Evolutionary conservation across 2,329 filamentous ascomycete genomes (phyloP).

Genomic region (Colletotrichum salicis): DNA sequence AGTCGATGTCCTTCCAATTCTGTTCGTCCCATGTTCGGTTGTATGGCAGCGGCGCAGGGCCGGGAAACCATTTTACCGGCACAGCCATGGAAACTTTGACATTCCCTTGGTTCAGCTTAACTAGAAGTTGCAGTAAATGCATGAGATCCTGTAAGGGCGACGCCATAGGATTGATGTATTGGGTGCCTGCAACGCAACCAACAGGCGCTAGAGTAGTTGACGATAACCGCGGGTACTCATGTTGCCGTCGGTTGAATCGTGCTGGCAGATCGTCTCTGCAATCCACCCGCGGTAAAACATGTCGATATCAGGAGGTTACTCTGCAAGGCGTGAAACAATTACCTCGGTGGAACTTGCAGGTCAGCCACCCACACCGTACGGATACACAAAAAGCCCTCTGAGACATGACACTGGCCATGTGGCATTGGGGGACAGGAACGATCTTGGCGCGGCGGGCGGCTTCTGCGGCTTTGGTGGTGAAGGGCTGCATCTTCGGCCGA

Average conservation of each 20-base stretch:
- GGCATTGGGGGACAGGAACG: constrained; percentile 9
- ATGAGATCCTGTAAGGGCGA: neutral
- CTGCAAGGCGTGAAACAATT: neutral
- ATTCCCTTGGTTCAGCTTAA: neutral
- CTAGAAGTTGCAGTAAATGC: neutral
- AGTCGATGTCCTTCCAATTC: neutral
- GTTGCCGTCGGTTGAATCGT: neutral
- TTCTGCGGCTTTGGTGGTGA: neutral
- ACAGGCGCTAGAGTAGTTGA: neutral
- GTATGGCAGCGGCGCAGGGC: constrained; percentile 3
- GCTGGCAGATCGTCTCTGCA: neutral
- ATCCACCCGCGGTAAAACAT: neutral
- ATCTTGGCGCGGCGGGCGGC: neutral
- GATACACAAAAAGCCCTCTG: constrained; percentile 1
- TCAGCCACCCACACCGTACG: neutral
- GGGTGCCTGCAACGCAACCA: neutral
- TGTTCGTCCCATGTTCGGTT: constrained; percentile 7
- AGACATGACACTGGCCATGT: constrained; percentile 19
- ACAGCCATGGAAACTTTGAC: neutral
- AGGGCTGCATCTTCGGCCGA: neutral
- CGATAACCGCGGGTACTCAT: neutral
- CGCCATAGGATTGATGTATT: neutral
- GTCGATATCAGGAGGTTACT: neutral
- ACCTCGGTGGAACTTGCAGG: constrained; percentile 2
- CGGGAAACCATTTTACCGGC: neutral